These are phyloP conservation scores for Patellaria atrata DNA, from an alignment of 495 filamentous ascomycete species.

Conservation along the genomic window DNA sequence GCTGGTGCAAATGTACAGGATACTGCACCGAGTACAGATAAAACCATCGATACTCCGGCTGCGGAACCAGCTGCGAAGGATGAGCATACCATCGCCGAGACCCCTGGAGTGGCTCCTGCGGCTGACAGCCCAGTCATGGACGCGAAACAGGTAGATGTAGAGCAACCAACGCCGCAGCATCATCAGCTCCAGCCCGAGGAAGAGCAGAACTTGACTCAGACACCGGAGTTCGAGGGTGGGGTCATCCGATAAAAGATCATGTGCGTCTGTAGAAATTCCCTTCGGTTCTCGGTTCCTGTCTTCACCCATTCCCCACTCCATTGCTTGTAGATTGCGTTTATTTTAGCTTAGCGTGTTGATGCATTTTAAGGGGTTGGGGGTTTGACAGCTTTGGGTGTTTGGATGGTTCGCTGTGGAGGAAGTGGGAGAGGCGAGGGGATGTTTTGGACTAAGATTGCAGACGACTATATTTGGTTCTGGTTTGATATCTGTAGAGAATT, in stretches of 20 bases:
- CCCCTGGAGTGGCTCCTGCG: neutral
- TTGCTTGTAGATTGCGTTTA: neutral
- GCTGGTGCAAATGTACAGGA: neutral
- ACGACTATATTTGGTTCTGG: too few species aligned
- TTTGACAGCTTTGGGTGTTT: too few species aligned
- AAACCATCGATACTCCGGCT: neutral
- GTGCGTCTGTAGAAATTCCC: neutral
- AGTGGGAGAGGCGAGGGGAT: too few species aligned
- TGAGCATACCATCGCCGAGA: neutral
- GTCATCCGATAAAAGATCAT: slow-evolving; percentile 9
- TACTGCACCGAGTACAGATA: neutral
- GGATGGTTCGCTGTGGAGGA: too few species aligned
- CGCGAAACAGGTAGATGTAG: neutral
- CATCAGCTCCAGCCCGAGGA: slow-evolving; percentile 7
- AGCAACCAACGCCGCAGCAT: slow-evolving; percentile 1
- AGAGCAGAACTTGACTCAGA: slow-evolving; percentile 7
- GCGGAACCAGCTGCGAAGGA: slow-evolving; percentile 7
- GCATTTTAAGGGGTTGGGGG: too few species aligned
- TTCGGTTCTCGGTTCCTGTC: neutral
- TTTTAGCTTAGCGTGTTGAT: too few species aligned
- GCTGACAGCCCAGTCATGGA: neutral
- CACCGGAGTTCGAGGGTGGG: slow-evolving; percentile 10
- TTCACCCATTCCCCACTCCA: neutral
- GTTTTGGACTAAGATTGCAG: too few species aligned
- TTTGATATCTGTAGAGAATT: too few species aligned